phyloP scores from a whole-genome alignment of 768 basidiomycete species.

The Suillus placidus region DNA sequence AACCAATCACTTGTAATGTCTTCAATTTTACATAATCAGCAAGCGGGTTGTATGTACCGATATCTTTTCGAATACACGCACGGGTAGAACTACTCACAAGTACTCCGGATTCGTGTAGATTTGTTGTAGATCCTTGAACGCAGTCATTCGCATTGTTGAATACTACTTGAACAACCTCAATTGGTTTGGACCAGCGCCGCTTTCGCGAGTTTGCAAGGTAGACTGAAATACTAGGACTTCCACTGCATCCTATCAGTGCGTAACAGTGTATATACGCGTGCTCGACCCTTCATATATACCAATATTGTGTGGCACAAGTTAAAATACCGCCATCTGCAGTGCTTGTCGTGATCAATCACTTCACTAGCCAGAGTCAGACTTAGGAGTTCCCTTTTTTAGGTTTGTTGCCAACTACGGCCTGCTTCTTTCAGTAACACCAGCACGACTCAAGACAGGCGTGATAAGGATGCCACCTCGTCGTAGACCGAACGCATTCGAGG shows the following conservation, averaged over 20 bases:
- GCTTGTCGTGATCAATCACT: no score
- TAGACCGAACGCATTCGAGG: slow-evolving; percentile 57
- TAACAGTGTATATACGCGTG: background rate
- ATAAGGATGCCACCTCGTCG: slow-evolving; percentile 39
- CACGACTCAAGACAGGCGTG: background rate
- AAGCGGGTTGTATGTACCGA: slow-evolving; percentile 15
- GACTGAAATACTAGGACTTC: background rate
- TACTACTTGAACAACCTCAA: background rate
- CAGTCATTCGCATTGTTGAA: background rate
- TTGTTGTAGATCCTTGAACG: background rate
- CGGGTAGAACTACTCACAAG: slow-evolving; percentile 1
- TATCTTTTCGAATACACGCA: slow-evolving; percentile 15
- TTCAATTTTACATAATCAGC: background rate
- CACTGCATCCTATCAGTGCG: background rate
- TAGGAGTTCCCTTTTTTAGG: background rate
- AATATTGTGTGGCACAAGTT: background rate
- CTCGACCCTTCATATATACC: background rate
- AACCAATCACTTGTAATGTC: slow-evolving; percentile 4
- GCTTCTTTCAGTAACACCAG: background rate
- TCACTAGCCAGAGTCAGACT: background rate
- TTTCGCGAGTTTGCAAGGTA: background rate
- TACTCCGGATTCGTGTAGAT: background rate
- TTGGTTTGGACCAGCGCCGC: background rate
- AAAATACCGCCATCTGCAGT: background rate
- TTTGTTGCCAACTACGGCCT: background rate